Evolutionary conservation across 441 rosid genomes (phyloP).

Genomic region (Lepidium campestre): DNA sequence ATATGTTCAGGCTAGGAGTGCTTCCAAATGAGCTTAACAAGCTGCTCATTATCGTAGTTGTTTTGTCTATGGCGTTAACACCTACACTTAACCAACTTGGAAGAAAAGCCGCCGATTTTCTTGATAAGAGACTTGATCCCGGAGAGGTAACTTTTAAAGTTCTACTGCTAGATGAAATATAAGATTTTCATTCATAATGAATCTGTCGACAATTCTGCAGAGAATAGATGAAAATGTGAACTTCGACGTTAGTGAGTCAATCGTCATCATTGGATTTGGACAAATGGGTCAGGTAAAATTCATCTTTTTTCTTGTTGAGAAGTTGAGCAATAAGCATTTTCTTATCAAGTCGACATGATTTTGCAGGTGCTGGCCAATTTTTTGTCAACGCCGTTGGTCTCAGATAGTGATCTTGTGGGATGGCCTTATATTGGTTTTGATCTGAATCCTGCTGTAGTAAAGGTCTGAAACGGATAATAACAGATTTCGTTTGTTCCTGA

Average conservation of each 20-base stretch:
- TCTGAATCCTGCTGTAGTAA: conserved; percentile 81
- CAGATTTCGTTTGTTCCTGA: background rate
- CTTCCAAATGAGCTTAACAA: conserved; percentile 99
- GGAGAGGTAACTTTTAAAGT: conserved; percentile 13
- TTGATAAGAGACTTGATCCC: conserved; percentile 40
- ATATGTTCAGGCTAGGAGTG: conserved; percentile 78
- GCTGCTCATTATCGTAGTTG: conserved; percentile 92
- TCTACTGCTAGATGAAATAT: background rate
- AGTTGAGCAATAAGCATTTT: background rate
- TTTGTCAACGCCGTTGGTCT: conserved; percentile 71
- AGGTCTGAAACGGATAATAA: conserved; percentile 41
- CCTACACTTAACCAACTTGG: conserved; percentile 87
- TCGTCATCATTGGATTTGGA: conserved; percentile 89
- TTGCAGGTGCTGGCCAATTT: conserved; percentile 89
- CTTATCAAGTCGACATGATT: background rate
- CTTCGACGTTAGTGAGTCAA: conserved; percentile 72
- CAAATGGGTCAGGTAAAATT: conserved; percentile 89
- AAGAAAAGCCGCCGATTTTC: conserved; percentile 72
- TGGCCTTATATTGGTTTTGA: conserved; percentile 91
- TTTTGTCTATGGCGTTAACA: conserved; percentile 96
- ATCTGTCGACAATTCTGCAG: conserved; percentile 33
- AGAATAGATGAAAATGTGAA: conserved; percentile 46
- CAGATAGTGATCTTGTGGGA: conserved; percentile 57
- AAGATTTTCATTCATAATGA: background rate
- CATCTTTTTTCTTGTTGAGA: background rate